These are phyloP conservation scores for Myrica gale DNA, from an alignment of 306 rosid species.

Conservation along the genomic window DNA sequence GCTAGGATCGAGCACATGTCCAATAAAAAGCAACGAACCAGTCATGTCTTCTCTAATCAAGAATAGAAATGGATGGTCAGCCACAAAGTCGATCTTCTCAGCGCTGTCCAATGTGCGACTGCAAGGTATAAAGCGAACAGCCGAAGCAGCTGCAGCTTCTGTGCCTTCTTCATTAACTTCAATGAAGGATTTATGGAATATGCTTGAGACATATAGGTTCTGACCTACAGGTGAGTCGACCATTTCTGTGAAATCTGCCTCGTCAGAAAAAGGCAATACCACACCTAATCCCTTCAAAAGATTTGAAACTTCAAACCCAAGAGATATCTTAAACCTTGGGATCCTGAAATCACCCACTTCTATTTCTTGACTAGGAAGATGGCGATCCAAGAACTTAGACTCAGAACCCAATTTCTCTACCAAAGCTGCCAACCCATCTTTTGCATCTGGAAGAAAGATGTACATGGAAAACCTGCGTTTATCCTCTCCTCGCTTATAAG, in stretches of 20 bases:
- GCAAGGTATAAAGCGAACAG: not conserved
- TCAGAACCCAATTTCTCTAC: constrained; percentile 51
- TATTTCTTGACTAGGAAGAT: constrained; percentile 39
- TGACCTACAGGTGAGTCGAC: constrained; percentile 21
- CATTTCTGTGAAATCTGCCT: constrained; percentile 58
- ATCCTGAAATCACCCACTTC: constrained; percentile 62
- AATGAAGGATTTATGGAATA: constrained; percentile 62
- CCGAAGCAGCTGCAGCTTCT: constrained; percentile 69
- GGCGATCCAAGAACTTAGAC: constrained; percentile 48
- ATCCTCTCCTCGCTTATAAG: constrained; percentile 56
- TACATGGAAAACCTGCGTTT: constrained; percentile 62
- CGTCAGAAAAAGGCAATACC: constrained; percentile 51
- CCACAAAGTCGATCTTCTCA: constrained; percentile 58
- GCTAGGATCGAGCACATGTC: constrained; percentile 69
- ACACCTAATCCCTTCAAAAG: constrained; percentile 58
- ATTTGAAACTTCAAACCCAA: constrained; percentile 47
- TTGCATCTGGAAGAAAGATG: constrained; percentile 63
- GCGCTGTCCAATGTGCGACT: too few species aligned
- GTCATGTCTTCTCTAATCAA: constrained; percentile 61
- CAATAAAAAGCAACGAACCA: constrained; percentile 61
- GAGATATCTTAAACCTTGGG: constrained; percentile 74
- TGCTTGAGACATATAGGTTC: constrained; percentile 42
- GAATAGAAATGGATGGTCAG: constrained; percentile 75
- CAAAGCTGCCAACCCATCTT: constrained; percentile 61
- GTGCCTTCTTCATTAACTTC: constrained; percentile 88